Percentiles rank a stretch among this genome's conserved stretches.
These are phyloP conservation scores for Solanum verrucosum DNA, from an alignment of 257 asterid species.

Conservation along the genomic window DNA sequence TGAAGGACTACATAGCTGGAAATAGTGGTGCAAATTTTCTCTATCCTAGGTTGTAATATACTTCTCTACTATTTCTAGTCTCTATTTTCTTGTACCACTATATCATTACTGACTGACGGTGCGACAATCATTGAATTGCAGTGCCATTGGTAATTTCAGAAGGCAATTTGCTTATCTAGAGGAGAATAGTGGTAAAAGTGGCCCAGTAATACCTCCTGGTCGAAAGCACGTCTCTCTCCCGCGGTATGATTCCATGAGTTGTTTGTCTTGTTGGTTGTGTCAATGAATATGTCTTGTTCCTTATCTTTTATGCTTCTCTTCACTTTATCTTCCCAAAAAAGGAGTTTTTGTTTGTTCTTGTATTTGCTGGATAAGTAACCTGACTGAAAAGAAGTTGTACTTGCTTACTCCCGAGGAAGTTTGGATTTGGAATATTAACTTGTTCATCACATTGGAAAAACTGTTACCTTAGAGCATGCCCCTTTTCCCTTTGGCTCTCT, in stretches of 20 bases:
- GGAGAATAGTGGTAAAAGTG: constrained; percentile 70
- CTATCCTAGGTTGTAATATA: constrained; percentile 62
- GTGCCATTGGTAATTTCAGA: constrained; percentile 79
- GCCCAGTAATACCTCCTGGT: constrained; percentile 69
- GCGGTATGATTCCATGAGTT: constrained; percentile 35
- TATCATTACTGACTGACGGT: neutral
- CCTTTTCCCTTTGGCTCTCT: neutral
- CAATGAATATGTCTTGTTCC: neutral
- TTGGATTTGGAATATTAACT: neutral
- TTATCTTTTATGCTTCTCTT: neutral
- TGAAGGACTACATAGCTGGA: constrained; percentile 80
- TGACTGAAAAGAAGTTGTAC: neutral
- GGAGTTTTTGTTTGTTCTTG: neutral
- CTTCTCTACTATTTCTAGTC: neutral
- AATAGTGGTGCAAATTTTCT: constrained; percentile 64
- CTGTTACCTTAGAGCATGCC: neutral
- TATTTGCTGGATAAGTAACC: neutral
- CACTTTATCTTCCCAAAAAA: neutral
- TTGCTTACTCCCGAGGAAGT: neutral
- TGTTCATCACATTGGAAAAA: neutral
- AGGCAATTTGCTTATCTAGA: constrained; percentile 81
- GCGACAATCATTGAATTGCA: constrained; percentile 17
- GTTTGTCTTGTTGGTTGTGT: neutral
- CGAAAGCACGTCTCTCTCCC: constrained; percentile 86
- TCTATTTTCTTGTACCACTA: neutral